Percentiles rank a stretch among this genome's conserved stretches.
phyloP scores from a whole-genome alignment of 2,329 filamentous ascomycete genomes.

The Herpotrichia juniperi region DNA sequence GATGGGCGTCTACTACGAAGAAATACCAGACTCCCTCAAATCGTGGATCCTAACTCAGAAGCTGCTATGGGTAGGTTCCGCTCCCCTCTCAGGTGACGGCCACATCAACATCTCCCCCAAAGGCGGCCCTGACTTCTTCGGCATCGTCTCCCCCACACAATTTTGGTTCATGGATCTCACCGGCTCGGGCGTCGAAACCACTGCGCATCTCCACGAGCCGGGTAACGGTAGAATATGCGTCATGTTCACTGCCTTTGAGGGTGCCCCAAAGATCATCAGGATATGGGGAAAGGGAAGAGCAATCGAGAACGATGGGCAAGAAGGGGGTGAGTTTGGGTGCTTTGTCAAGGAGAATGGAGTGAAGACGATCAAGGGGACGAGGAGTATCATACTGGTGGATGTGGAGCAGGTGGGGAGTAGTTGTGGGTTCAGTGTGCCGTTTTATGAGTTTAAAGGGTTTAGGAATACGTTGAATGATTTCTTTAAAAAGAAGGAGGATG shows the following conservation, averaged over 20 bases:
- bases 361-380: constrained; percentile 42
- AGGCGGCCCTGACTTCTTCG: constrained; percentile 49
- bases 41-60: constrained; percentile 53
- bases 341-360: constrained; percentile 45
- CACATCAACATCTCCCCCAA: constrained; percentile 56
- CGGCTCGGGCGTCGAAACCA: constrained; percentile 52
- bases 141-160: constrained; percentile 44
- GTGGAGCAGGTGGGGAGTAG: constrained; percentile 51
- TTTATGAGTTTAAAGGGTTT: constrained; percentile 51
- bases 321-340: constrained; percentile 36
- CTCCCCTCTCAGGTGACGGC: constrained; percentile 46
- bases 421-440: constrained; percentile 53
- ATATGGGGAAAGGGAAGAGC: constrained; percentile 49
- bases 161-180: constrained; percentile 55
- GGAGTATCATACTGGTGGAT: constrained; percentile 50
- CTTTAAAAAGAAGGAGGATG: constrained; percentile 49
- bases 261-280: constrained; percentile 50
- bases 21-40: constrained; percentile 45
- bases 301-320: constrained; percentile 45
- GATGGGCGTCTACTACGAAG: constrained; percentile 54
- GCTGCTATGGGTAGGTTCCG: constrained; percentile 52
- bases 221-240: constrained; percentile 51
- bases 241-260: constrained; percentile 51
- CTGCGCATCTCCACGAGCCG: constrained; percentile 49
- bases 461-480: constrained; percentile 48